Base-by-base conservation (phyloP, 495 filamentous ascomycete species). In the Podospora bellae-mahoneyi region DNA sequence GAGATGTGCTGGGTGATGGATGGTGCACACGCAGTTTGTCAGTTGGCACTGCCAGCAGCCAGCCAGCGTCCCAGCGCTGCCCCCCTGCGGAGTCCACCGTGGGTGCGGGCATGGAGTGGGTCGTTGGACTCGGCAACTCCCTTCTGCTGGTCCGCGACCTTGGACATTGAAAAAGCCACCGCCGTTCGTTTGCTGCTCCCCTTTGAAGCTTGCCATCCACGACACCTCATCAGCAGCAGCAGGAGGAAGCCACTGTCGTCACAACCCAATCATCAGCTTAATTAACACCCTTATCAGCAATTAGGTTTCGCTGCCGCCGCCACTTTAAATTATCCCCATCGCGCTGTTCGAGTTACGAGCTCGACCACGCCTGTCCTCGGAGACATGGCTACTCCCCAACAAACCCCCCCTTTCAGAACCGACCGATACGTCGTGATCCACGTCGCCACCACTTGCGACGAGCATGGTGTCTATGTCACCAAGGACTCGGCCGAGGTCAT, bases 401-500 rank as follows among this genome's bases (percentile, higher is more conserved):
- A 82, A 69, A 78, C 71, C 67, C 75, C 79, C 32, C 77, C 77
- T 39, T 72, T 79, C 68, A 92, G 91, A 82, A 88, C 94, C 81
- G 95, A 98, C 83, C 91, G 93, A 75, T 98, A 96, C 79, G 90
- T 97, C 70, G 92, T 99, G 74, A 95, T 97, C 77, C 95, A 98
- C 81, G 94, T 98, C 72, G 95, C 96, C 68, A 99, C 96, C 34
- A 99, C 95, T 71, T 98, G 95, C 81, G 95, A 98, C 79, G 95
- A 99, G 75, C 95, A 99, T 81, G 95, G 95, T 67, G 96, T 99
- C 66, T 99, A 98, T 81, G 95, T 99, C 63, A 98, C 96, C 44
- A 97, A 97, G 82, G 95, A 99, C 77, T 97, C 94, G 53, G 96
- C 95, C 66, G 95, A 99, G 81, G 96, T 99, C 64, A 98, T 99